Base-by-base conservation (phyloP, 257 asterid species). In the Oldenlandia corymbosa region DNA sequence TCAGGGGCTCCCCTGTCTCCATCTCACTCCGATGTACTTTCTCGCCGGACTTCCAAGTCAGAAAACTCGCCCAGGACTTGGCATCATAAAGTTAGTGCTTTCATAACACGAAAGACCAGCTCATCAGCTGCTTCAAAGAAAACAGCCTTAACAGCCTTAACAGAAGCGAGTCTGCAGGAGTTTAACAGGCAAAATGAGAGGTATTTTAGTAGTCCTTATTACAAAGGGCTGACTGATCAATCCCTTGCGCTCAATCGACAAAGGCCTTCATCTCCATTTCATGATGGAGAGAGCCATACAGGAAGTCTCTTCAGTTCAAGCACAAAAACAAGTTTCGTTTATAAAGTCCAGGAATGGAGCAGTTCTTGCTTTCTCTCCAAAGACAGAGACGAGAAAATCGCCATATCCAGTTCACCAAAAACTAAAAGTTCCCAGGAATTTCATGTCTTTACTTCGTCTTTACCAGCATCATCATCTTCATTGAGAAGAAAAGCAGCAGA, bases 201-300 rank as follows among this genome's bases (percentile, higher is more conserved):
- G 59, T 36, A 52, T 31, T 73, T 58, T 20, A 77, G 78, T 69
- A 88, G 94, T 75, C 91, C 95, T 60, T 88, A 85, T 54, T 88
- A 83, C 79, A 88, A 68, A 74, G 95, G 95, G 0, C 69, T 87
- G 53, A 83, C 85, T 2, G 84, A 87, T 68, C 81, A 68, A 36
- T 73, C 83, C 14, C 82, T 77, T 2, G 79, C 27, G 13, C 74
- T 79, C 73, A 84, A 75, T 48, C 53, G 78, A 65, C 87, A 76
- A 58, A 82, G 79, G 59, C 58, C 65, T 18, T 76, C 86, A 0
- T 77, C 70, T 67, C 70, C 76, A 5, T 80, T 81, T 66, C 85
- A 80, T 7, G 80, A 80, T 4, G 68, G 82, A 34, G 85, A 84
- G 50, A 69, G 74, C 64, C 58, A 69, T 53, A 61, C 74, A 1